Evolutionary conservation across 495 filamentous ascomycete species (phyloP).

Genomic region (Glarea lozoyensis): DNA sequence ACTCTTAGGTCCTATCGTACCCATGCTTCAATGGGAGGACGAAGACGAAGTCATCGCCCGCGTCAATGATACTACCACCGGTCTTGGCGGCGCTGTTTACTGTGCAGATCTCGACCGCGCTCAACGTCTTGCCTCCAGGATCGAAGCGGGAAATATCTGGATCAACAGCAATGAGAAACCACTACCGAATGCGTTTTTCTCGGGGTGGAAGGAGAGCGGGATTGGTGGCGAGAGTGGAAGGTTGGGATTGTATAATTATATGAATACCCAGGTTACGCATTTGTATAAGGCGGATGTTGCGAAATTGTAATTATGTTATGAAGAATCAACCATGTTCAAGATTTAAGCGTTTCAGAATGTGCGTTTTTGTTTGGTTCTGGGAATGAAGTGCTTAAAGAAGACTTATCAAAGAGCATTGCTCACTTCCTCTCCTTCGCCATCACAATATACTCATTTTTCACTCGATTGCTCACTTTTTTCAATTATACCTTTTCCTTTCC

Average conservation of each 20-base stretch:
- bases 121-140: constrained; percentile 27
- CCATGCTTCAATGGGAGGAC: constrained; percentile 36
- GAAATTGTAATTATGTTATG: too few relatives aligned
- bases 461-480: too few relatives aligned
- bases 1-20: constrained; percentile 34
- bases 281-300: constrained; percentile 11
- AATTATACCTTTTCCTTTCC: too few relatives aligned
- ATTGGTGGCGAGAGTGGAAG: constrained; percentile 13
- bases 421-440: too few relatives aligned
- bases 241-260: constrained; percentile 4
- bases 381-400: too few relatives aligned
- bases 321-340: too few relatives aligned
- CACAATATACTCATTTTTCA: too few relatives aligned
- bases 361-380: too few relatives aligned
- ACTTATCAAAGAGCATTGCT: too few relatives aligned
- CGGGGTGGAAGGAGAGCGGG: constrained; percentile 14
- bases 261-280: constrained; percentile 12
- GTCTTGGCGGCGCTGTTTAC: constrained; percentile 43
- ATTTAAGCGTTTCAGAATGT: too few relatives aligned
- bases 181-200: constrained; percentile 6
- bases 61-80: constrained; percentile 37
- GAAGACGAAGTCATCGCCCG: constrained; percentile 40
- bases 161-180: constrained; percentile 19
- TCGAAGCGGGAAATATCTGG: constrained; percentile 34
- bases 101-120: constrained; percentile 33